A percentile compares a stretch with the other conserved stretches of the same genome.
Evolutionary conservation across 1,139 yeast species (phyloP).

Genomic region (Saccharomycopsis crataegensis): DNA sequence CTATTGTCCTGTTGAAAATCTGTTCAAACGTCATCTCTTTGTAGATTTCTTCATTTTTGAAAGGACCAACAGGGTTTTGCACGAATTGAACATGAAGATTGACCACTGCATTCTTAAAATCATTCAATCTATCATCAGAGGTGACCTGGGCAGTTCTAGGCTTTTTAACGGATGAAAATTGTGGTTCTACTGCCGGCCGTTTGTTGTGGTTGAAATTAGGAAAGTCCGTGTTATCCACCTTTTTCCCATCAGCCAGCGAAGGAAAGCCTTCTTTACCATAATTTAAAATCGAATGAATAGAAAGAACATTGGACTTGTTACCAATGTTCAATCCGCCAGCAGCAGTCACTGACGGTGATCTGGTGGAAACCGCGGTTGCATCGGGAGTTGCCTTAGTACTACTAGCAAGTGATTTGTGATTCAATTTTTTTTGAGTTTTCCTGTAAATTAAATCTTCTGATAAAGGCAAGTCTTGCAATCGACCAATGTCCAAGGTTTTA

Average conservation of each 20-base stretch:
- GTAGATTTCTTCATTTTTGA: not conserved
- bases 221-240: too few relatives aligned
- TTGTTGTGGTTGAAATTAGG: too few relatives aligned
- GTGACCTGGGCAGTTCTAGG: too few relatives aligned
- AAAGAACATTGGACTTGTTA: not conserved
- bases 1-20: not conserved
- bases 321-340: not conserved
- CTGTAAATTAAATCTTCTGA: not conserved
- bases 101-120: slow-evolving; percentile 8
- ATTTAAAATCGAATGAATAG: slow-evolving; percentile 1
- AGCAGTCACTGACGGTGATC: not conserved
- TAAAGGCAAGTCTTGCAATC: not conserved
- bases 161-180: too few relatives aligned
- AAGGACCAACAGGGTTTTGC: slow-evolving; percentile 10
- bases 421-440: not conserved
- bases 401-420: not conserved
- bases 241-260: not conserved
- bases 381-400: not conserved
- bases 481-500: not conserved
- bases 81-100: slow-evolving; percentile 12
- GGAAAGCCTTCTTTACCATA: not conserved
- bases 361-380: not conserved
- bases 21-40: slow-evolving; percentile 13
- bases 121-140: not conserved
- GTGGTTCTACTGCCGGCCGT: too few relatives aligned